Evolutionary conservation across 805 yeast genomes (phyloP).

Genomic region (Nematodospora valgi): DNA sequence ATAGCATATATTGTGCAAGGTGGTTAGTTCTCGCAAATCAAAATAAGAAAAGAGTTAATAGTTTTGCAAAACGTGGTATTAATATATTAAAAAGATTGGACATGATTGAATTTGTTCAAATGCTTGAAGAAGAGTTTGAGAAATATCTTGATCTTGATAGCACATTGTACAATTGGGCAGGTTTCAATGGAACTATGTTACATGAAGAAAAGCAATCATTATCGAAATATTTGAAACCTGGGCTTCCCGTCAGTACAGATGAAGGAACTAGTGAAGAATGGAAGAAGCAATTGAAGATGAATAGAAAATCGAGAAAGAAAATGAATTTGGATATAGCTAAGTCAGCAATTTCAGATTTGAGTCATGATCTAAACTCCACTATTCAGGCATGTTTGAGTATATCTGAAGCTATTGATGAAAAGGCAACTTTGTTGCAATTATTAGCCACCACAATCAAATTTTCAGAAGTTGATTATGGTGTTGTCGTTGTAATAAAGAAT

Average conservation of each 20-base stretch:
- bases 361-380: conserved; percentile 35
- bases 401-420: conserved; percentile 42
- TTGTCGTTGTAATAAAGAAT: conserved; percentile 18
- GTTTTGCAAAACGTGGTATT: conserved; percentile 36
- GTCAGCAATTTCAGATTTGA: no score
- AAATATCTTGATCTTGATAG: conserved; percentile 16
- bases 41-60: conserved; percentile 29
- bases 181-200: conserved; percentile 14
- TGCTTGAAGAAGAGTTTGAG: conserved; percentile 25
- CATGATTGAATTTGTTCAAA: conserved; percentile 6
- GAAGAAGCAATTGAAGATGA: conserved; percentile 1
- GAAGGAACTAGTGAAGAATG: conserved; percentile 1
- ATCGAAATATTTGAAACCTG: conserved; percentile 6
- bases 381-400: conserved; percentile 46
- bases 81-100: conserved; percentile 30
- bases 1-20: conserved; percentile 39
- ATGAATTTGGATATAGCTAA: neutral
- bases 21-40: conserved; percentile 28
- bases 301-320: neutral
- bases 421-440: conserved; percentile 34
- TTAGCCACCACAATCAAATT: conserved; percentile 36
- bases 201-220: no score
- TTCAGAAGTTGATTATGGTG: conserved; percentile 34
- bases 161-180: conserved; percentile 27
- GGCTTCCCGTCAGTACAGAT: conserved; percentile 4